phyloP scores from a whole-genome alignment of 2,329 filamentous ascomycete genomes.

The Neoarthrinium moseri region DNA sequence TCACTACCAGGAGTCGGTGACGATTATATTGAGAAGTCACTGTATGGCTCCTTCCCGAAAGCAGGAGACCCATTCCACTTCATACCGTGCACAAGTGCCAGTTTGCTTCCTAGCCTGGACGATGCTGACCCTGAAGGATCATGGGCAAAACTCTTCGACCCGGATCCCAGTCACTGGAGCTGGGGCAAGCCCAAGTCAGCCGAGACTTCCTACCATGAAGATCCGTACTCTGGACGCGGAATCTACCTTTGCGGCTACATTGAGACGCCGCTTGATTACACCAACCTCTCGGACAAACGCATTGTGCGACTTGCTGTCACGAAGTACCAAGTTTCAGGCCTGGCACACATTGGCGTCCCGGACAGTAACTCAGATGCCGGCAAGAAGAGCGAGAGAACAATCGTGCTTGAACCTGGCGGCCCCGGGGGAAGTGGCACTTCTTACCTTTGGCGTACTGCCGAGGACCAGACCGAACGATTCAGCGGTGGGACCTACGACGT shows the following conservation, averaged over 20 bases:
- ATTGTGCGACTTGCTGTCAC: conserved; percentile 47
- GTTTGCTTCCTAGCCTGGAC: conserved; percentile 39
- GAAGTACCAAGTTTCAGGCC: conserved; percentile 47
- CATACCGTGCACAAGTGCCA: conserved; percentile 43
- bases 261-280: conserved; percentile 48
- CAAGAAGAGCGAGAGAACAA: conserved; percentile 42
- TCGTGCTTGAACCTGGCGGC: conserved; percentile 50
- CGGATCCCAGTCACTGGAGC: conserved; percentile 43
- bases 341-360: conserved; percentile 25
- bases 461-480: conserved; percentile 37
- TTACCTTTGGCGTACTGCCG: conserved; percentile 36
- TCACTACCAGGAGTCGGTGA: too few relatives aligned
- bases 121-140: conserved; percentile 32
- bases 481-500: conserved; percentile 44
- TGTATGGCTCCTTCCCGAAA: conserved; percentile 38
- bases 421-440: conserved; percentile 47
- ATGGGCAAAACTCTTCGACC: conserved; percentile 42
- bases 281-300: conserved; percentile 39
- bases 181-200: conserved; percentile 34
- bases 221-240: conserved; percentile 36
- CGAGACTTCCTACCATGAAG: conserved; percentile 13
- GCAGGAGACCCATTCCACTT: conserved; percentile 44
- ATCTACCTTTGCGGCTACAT: conserved; percentile 49
- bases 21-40: too few relatives aligned
- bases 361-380: conserved; percentile 18